Evolutionary conservation across 2,329 filamentous ascomycete genomes (phyloP).

Genomic region (Neopestalotiopsis rosae): DNA sequence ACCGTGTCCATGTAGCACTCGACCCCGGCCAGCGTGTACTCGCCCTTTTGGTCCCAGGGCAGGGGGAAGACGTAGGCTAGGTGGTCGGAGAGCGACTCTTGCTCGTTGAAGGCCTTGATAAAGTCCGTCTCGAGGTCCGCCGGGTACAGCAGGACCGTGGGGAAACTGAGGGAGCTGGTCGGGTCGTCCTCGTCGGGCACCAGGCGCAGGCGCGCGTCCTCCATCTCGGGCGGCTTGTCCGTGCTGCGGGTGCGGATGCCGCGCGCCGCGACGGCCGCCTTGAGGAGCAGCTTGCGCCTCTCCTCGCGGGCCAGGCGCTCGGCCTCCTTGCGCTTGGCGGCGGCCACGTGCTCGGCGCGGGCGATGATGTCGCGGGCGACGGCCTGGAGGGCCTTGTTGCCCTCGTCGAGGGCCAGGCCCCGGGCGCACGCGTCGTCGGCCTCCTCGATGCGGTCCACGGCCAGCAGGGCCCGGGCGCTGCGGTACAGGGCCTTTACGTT

Average conservation of each 20-base stretch:
- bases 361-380: constrained; percentile 68
- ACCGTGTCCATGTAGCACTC: constrained; percentile 91
- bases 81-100: constrained; percentile 76
- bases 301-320: constrained; percentile 60
- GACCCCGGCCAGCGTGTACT: constrained; percentile 70
- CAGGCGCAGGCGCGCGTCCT: constrained; percentile 77
- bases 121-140: constrained; percentile 84
- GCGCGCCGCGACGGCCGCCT: constrained; percentile 70
- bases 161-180: constrained; percentile 74
- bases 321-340: constrained; percentile 57
- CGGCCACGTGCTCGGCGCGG: constrained; percentile 60
- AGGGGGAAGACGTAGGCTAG: constrained; percentile 84
- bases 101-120: constrained; percentile 84
- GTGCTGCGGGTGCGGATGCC: constrained; percentile 72
- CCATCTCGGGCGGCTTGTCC: constrained; percentile 79
- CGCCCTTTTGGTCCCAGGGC: constrained; percentile 78
- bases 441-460: constrained; percentile 78
- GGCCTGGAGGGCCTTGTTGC: constrained; percentile 69
- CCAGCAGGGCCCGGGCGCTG: constrained; percentile 77
- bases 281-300: constrained; percentile 65
- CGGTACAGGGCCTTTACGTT: constrained; percentile 95
- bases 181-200: constrained; percentile 76
- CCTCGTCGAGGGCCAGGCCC: constrained; percentile 74
- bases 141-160: constrained; percentile 85
- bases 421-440: constrained; percentile 79